Base-by-base conservation (phyloP, 140 eudicot genomes). In the Anethum foeniculum region DNA sequence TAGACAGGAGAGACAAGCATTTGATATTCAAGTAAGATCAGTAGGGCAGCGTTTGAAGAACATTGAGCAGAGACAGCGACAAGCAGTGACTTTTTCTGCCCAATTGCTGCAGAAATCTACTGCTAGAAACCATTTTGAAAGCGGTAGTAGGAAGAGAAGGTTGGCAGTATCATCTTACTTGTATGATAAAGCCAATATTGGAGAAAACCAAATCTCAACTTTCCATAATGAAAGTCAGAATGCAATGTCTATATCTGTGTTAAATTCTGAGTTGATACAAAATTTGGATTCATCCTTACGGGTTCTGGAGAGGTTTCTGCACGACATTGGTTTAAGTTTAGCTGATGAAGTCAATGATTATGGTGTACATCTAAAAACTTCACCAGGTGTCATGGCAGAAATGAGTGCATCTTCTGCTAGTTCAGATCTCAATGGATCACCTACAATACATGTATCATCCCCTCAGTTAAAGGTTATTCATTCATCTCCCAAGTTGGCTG, bases 101-200 rank as follows among this genome's bases (percentile, higher is more conserved):
- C 91, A 89, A 60, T 10, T 85, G 52, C 81, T 92, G 79, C 90
- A 92, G 83, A 90, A 86, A 58, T 84, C 90, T 32, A 71, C 77
- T 48, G 39, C 47, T 71, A 28, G 80, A 49, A 85, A 81, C 41
- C 81, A 77, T 23, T 60, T 85, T 48, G 92, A 87, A 85, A 67
- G 52, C 8, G 82, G 87, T 23, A 89, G 65, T 80, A 93, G 80
- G 82, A 93, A 89, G 88, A 88, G 97, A 88, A 85, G 92, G 77
- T 69, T 89, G 75, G 62, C 84, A 34, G 86, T 85, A 81, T 82
- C 90, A 41, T 73, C 87, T 0, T 85, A 89, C 83, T 86, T 90
- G 36, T 78, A 80, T 21, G 88, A 86, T 56, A 90, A 92, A 87
- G 90, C 93, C 23, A 79, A 80, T 60, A 19, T 51, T 15, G 86